Conservation (phyloP, 805 yeast genomes). For the Candida michaelii region DNA sequence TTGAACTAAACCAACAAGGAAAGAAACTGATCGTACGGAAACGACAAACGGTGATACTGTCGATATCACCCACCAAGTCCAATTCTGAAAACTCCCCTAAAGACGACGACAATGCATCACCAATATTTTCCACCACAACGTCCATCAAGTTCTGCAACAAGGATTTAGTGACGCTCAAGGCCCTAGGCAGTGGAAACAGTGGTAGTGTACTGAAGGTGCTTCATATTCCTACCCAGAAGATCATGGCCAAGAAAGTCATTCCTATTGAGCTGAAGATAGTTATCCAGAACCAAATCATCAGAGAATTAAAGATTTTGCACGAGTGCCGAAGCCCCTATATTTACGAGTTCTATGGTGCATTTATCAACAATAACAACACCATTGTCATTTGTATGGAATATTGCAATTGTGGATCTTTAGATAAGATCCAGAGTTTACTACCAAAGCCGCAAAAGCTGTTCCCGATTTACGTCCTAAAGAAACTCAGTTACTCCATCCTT, state of each 20-base stretch:
- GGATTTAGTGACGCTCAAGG: slow-evolving; percentile 73
- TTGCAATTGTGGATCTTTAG: slow-evolving; percentile 92
- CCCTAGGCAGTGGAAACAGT: slow-evolving; percentile 89
- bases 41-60: slow-evolving; percentile 42
- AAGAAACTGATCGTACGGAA: slow-evolving; percentile 20
- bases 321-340: slow-evolving; percentile 84
- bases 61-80: slow-evolving; percentile 42
- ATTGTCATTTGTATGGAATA: slow-evolving; percentile 94
- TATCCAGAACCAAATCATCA: slow-evolving; percentile 77
- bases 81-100: slow-evolving; percentile 13
- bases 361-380: slow-evolving; percentile 59
- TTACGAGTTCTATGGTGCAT: slow-evolving; percentile 90
- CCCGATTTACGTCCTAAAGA: slow-evolving; percentile 67
- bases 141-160: slow-evolving; percentile 38
- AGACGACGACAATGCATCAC: slow-evolving; percentile 21
- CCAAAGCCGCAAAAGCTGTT: slow-evolving; percentile 28
- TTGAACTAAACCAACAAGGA: slow-evolving; percentile 19
- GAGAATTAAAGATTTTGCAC: slow-evolving; percentile 88
- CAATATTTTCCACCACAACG: slow-evolving; percentile 33
- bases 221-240: slow-evolving; percentile 83
- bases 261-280: slow-evolving; percentile 80
- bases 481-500: slow-evolving; percentile 72
- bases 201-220: slow-evolving; percentile 89
- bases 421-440: slow-evolving; percentile 65
- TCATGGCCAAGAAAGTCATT: slow-evolving; percentile 88